These are phyloP conservation scores for Atkinsonella texensis DNA, from an alignment of 2,329 filamentous ascomycete species.

Conservation along the genomic window DNA sequence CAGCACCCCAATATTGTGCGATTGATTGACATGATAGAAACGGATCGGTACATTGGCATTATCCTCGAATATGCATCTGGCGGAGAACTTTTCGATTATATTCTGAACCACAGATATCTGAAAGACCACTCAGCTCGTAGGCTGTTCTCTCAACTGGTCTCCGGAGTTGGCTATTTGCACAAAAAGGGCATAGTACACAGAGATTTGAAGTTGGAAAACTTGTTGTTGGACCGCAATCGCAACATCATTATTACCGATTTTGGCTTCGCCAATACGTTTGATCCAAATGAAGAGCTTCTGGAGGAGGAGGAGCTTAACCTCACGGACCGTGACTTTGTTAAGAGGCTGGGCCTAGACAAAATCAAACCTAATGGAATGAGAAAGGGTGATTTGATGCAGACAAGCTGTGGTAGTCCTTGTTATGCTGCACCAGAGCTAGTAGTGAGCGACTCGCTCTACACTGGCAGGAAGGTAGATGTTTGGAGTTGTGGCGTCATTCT, in stretches of 20 bases:
- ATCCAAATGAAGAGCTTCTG: constrained; percentile 72
- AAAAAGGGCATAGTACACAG: constrained; percentile 98
- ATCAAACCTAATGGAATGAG: constrained; percentile 62
- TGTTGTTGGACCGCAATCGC: constrained; percentile 86
- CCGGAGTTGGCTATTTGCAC: constrained; percentile 92
- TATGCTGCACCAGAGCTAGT: constrained; percentile 96
- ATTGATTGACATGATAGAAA: constrained; percentile 97
- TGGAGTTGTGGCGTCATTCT: constrained; percentile 99
- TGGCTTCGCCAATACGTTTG: constrained; percentile 96
- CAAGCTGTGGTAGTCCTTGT: constrained; percentile 94
- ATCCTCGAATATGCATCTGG: constrained; percentile 97
- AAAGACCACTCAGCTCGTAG: constrained; percentile 87
- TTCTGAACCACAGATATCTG: constrained; percentile 89
- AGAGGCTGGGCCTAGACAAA: constrained; percentile 73
- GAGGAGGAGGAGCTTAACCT: constrained; percentile 87
- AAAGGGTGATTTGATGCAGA: constrained; percentile 95
- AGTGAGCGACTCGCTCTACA: constrained; percentile 94
- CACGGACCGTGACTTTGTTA: constrained; percentile 77
- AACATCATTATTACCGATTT: constrained; percentile 99
- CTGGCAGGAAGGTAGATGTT: constrained; percentile 93
- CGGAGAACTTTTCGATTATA: constrained; percentile 96
- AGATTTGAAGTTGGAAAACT: constrained; percentile 91
- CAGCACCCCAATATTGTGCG: constrained; percentile 96
- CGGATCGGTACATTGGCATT: constrained; percentile 92
- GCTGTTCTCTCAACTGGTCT: constrained; percentile 89